These are phyloP conservation scores for Ascochyta koolunga DNA, from an alignment of 2,329 filamentous ascomycete species.

Conservation along the genomic window DNA sequence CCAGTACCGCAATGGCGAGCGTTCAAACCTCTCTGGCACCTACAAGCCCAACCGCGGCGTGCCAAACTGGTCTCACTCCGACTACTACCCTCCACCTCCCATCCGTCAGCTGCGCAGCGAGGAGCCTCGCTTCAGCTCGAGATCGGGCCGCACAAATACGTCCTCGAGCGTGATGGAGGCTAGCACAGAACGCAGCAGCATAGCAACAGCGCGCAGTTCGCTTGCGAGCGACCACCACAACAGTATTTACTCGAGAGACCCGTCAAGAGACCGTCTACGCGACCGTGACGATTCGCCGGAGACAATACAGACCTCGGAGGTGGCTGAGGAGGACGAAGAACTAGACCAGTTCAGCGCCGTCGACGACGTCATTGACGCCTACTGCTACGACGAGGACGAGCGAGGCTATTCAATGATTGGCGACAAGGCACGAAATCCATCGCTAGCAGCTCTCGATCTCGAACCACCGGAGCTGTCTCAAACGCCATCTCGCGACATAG, in stretches of 20 bases:
- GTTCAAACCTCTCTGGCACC: slow-evolving; percentile 41
- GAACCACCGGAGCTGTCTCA: slow-evolving; percentile 36
- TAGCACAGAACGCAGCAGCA: slow-evolving; percentile 82
- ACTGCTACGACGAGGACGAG: slow-evolving; percentile 59
- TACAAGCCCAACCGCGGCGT: slow-evolving; percentile 47
- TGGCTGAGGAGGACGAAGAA: slow-evolving; percentile 31
- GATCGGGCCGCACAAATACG: slow-evolving; percentile 64
- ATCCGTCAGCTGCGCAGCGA: slow-evolving; percentile 40
- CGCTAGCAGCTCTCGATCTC: slow-evolving; percentile 25
- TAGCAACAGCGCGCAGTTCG: slow-evolving; percentile 79
- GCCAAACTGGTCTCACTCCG: slow-evolving; percentile 45
- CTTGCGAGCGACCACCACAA: slow-evolving; percentile 60
- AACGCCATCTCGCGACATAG: slow-evolving; percentile 34
- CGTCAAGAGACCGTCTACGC: slow-evolving; percentile 31
- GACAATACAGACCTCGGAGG: slow-evolving; percentile 30
- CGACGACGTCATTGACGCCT: slow-evolving; percentile 66
- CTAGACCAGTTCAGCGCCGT: slow-evolving; percentile 55
- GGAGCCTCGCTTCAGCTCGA: slow-evolving; percentile 62
- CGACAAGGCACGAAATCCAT: slow-evolving; percentile 17
- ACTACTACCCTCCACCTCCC: slow-evolving; percentile 35
- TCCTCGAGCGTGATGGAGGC: slow-evolving; percentile 63
- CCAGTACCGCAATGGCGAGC: slow-evolving; percentile 35
- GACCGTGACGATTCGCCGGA: slow-evolving; percentile 42
- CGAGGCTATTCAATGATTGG: slow-evolving; percentile 18
- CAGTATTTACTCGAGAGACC: slow-evolving; percentile 53